Evolutionary conservation across 805 yeast species (phyloP).

Genomic region (Metschnikowia peoriensis): DNA sequence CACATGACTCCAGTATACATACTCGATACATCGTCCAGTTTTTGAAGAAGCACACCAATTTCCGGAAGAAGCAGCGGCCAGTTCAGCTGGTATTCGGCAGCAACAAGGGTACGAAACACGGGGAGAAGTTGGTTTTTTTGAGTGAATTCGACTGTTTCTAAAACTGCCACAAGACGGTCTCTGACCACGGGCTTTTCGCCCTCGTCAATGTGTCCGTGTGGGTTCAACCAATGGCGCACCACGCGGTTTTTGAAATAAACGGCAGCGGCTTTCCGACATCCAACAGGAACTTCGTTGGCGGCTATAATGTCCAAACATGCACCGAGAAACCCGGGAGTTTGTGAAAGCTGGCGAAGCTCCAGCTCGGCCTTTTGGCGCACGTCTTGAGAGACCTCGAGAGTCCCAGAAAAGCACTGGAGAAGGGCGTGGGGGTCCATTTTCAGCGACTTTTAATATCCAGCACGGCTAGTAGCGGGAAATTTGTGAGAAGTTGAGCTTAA

Average conservation of each 20-base stretch:
- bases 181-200: constrained; percentile 76
- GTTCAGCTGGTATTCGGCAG: constrained; percentile 32
- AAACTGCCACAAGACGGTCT: constrained; percentile 63
- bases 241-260: constrained; percentile 80
- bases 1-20: constrained; percentile 68
- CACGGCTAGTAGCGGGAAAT: not conserved
- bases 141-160: constrained; percentile 40
- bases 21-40: constrained; percentile 25
- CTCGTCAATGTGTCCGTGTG: constrained; percentile 43
- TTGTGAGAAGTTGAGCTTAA: not conserved
- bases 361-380: constrained; percentile 68
- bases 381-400: constrained; percentile 64
- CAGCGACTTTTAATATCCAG: not conserved
- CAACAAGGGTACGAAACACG: constrained; percentile 39
- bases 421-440: constrained; percentile 67
- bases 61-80: constrained; percentile 37
- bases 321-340: constrained; percentile 69
- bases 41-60: constrained; percentile 33
- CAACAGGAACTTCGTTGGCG: constrained; percentile 38
- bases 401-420: constrained; percentile 75
- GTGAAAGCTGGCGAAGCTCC: constrained; percentile 57
- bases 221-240: constrained; percentile 54
- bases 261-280: constrained; percentile 69
- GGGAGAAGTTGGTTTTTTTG: constrained; percentile 41
- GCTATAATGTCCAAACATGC: constrained; percentile 77